Base-by-base conservation (phyloP, 495 filamentous ascomycete genomes). In the Echria macrotheca region DNA sequence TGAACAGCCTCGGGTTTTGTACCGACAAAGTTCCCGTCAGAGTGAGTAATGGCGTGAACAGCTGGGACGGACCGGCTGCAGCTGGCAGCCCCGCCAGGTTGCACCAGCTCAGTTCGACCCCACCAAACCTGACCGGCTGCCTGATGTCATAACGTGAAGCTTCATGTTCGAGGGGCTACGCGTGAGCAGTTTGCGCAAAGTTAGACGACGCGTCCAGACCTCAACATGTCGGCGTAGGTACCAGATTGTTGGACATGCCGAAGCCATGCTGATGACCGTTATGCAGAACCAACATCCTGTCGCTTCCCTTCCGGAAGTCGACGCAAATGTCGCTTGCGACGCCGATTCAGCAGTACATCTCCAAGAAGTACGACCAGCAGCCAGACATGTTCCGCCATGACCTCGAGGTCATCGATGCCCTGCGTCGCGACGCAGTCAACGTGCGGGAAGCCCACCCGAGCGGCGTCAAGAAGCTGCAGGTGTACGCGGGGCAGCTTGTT, bases 351-450 rank as follows among this genome's bases (percentile, higher is more conserved):
- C 87, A 95, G 60, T 97, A 98, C 71, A 98, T 98, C 53, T 95
- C 88, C 32, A 85, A 81, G 62, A 96, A 97, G 78, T 98, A 98
- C 85, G 93, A 97, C 68, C 93, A 98, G 64, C 93, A 96, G 66
- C 93, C 94, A 45, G 89, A 95, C 66, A 95, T 96, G 89, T 98
- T 98, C 68, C 78, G 82, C 52, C 76, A 86, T 42, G 93, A 98
- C 69, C 78, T 98, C 32, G 78, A 93, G 46, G 77, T 85, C 50
- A 89, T 98, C 63, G 90, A 98, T 62, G 73, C 79, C 38, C 63
- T 97, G 42, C 81, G 93, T 9, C 78, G 72, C 38, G 87, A 91
- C 51, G 93, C 93, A 36, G 70, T 96, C 49, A 85, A 89, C 66
- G 84, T 91, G 9, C 82, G 85, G 47, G 93, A 97, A 57, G 81